A percentile compares a stretch with the other conserved stretches of the same genome.
phyloP scores from a whole-genome alignment of 306 rosid genomes.

The Prunus mongolica region DNA sequence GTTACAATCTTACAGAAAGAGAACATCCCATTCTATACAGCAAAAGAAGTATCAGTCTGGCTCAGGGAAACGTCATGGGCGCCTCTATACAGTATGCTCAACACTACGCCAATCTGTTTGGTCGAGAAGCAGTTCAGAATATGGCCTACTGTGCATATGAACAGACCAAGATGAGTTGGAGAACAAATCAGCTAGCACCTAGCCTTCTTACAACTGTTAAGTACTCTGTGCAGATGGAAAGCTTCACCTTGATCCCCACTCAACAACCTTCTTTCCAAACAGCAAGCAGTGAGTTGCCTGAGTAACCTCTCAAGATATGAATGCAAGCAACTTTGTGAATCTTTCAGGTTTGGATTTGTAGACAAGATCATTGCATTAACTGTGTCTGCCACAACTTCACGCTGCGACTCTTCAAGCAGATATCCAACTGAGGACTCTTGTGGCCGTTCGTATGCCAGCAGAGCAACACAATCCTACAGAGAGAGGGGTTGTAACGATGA shows the following conservation, averaged over 20 bases:
- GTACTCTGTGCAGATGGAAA: slow-evolving; percentile 72
- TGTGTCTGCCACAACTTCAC: slow-evolving; percentile 92
- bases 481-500: slow-evolving; percentile 3
- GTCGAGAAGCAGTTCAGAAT: slow-evolving; percentile 6
- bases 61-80: not conserved
- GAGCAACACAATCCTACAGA: slow-evolving; percentile 80
- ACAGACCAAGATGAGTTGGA: slow-evolving; percentile 13
- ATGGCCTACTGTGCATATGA: slow-evolving; percentile 12
- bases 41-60: not conserved
- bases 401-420: slow-evolving; percentile 75
- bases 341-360: slow-evolving; percentile 71
- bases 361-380: slow-evolving; percentile 88
- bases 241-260: slow-evolving; percentile 91
- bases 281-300: slow-evolving; percentile 86
- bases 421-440: slow-evolving; percentile 78
- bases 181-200: slow-evolving; percentile 37
- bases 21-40: slow-evolving; percentile 7
- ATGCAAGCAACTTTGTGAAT: slow-evolving; percentile 55
- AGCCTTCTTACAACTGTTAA: slow-evolving; percentile 44
- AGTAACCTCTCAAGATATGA: slow-evolving; percentile 79
- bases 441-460: slow-evolving; percentile 88
- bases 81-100: slow-evolving; percentile 15
- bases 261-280: slow-evolving; percentile 70
- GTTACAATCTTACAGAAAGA: slow-evolving; percentile 1
- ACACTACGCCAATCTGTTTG: not conserved